These are phyloP conservation scores for Hsuehochloa calcarea DNA, from an alignment of 176 grass and related monocot species.

Conservation along the genomic window DNA sequence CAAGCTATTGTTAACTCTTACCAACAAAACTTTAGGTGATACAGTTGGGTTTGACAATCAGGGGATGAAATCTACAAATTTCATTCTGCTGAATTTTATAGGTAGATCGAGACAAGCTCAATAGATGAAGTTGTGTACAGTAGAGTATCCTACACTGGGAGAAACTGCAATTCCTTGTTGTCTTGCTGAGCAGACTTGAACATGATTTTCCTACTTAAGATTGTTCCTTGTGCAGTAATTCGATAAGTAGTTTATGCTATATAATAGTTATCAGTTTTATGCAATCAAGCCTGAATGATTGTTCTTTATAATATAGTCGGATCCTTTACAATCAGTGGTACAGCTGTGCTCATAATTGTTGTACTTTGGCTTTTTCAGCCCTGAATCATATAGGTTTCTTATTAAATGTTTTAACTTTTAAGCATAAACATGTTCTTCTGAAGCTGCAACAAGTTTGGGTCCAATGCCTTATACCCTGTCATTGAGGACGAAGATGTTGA, in stretches of 20 bases:
- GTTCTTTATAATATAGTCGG: neutral
- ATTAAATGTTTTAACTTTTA: slow-evolving; percentile 2
- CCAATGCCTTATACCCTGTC: neutral
- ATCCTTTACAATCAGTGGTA: neutral
- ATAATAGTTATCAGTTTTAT: neutral
- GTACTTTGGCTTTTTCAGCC: neutral
- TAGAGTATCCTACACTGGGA: neutral
- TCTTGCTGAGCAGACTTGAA: neutral
- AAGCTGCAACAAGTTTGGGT: neutral
- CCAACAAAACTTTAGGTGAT: neutral
- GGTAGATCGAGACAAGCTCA: neutral
- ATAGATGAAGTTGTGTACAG: neutral
- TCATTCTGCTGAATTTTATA: neutral
- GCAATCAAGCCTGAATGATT: neutral
- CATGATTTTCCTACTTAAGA: neutral
- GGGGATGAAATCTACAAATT: neutral
- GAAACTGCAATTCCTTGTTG: neutral
- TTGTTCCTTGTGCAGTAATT: neutral
- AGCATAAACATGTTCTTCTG: neutral
- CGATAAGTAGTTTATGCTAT: neutral
- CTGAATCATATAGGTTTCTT: neutral
- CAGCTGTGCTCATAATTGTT: neutral
- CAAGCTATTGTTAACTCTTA: neutral
- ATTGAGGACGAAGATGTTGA: slow-evolving; percentile 37
- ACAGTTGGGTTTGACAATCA: neutral